A percentile compares a stretch with the other conserved stretches of the same genome.
Conservation (phyloP, 2,329 filamentous ascomycete species). For the Aspergillus unguis region DNA sequence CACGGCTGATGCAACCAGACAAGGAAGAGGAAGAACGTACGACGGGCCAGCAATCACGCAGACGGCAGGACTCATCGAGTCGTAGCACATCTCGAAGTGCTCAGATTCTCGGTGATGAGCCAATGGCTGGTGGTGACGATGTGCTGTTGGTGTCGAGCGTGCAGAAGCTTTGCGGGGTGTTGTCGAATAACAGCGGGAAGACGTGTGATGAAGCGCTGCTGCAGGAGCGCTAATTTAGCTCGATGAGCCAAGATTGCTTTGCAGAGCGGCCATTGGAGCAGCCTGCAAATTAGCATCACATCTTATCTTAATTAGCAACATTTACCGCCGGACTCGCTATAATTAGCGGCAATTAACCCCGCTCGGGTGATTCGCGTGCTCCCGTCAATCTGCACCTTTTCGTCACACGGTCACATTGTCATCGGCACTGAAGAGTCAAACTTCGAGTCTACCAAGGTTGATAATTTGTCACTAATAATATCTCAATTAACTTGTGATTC, state of each 20-base stretch:
- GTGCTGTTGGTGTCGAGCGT: not conserved
- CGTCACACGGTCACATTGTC: conserved; percentile 16
- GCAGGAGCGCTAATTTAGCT: conserved; percentile 15
- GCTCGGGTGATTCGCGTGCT: conserved; percentile 7
- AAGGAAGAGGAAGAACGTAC: conserved; percentile 1
- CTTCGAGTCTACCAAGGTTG: not conserved
- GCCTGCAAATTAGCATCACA: conserved; percentile 5
- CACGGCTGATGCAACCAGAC: not conserved
- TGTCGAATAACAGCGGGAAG: conserved; percentile 6
- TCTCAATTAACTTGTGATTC: not conserved
- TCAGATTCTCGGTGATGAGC: conserved; percentile 4
- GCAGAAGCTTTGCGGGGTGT: conserved; percentile 14
- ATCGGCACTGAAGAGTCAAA: conserved; percentile 4
- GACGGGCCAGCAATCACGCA: conserved; percentile 5
- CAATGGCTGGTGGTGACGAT: conserved; percentile 7
- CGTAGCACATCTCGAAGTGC: conserved; percentile 2
- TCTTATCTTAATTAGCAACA: not conserved
- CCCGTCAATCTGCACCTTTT: conserved; percentile 13
- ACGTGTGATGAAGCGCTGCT: conserved; percentile 15
- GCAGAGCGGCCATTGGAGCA: conserved; percentile 17
- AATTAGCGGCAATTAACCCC: conserved; percentile 18
- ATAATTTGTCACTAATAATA: conserved; percentile 1
- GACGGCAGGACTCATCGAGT: conserved; percentile 3
- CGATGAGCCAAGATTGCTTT: conserved; percentile 25
- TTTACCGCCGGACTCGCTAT: conserved; percentile 6